Evolutionary conservation across 192 early-diverging fungal species (phyloP).

Genomic region (Podila horticola): DNA sequence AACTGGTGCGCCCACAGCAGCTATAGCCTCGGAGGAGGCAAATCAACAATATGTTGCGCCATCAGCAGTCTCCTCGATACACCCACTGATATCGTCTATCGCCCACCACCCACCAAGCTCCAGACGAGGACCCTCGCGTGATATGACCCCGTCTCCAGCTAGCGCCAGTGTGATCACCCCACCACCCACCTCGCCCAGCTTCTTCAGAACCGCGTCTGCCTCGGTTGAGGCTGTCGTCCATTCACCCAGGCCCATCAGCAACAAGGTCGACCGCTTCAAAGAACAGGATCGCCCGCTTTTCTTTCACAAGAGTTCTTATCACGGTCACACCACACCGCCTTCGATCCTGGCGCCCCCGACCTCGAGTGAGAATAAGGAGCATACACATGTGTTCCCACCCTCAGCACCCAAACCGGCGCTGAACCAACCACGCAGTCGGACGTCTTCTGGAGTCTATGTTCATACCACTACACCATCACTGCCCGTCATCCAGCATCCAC

Average conservation of each 20-base stretch:
- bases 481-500: too few relatives aligned
- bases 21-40: too few relatives aligned
- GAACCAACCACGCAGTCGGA: constrained; percentile 52
- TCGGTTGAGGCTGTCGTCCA: too few relatives aligned
- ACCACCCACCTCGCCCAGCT: too few relatives aligned
- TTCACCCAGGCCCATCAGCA: not conserved
- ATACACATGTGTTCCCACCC: constrained; percentile 49
- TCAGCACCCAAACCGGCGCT: constrained; percentile 17
- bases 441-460: constrained; percentile 9
- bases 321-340: constrained; percentile 21
- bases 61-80: too few relatives aligned
- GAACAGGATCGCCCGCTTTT: constrained; percentile 2
- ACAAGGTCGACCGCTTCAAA: constrained; percentile 7
- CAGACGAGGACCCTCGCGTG: too few relatives aligned
- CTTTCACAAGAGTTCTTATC: constrained; percentile 45
- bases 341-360: constrained; percentile 14
- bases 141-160: too few relatives aligned
- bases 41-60: too few relatives aligned
- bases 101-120: too few relatives aligned
- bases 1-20: constrained; percentile 17
- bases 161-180: too few relatives aligned
- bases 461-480: constrained; percentile 12
- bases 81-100: too few relatives aligned
- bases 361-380: constrained; percentile 7
- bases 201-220: too few relatives aligned